Base-by-base conservation (phyloP, 2,329 filamentous ascomycete genomes). In the Stachybotrys chartarum region DNA sequence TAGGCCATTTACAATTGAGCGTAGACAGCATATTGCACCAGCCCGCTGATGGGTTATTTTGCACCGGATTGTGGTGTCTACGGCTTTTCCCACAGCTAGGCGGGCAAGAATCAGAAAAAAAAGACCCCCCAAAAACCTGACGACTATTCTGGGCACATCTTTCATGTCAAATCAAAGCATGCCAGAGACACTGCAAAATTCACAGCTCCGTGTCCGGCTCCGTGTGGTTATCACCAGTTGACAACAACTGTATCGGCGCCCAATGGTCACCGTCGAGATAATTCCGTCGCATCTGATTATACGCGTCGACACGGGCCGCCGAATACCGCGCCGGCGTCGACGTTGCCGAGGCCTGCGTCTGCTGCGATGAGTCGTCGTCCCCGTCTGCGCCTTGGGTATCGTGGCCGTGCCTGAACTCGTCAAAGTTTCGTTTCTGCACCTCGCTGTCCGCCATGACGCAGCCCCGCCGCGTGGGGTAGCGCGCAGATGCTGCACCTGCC, bases 161-260 rank as follows among this genome's bases (percentile, higher is more conserved):
- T 24, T 24, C 24, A 4, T 4, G 24, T 24, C 24, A 24, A 24
- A 24, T 4, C 4, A 24, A 24, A 24, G 24, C 24, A 24, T 24
- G 24, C 24, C 24, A 24, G 24, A 24, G 3, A 24, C 24, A 24
- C 24, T 24, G 24, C 24, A 24, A 10, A 42, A 5, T 5, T 63
- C 59, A 72, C 3, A 75, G 63, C 30, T 73, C 72, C 35, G 57
- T 53, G 5, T 75, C 72, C 10, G 53, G 52, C 1, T 44, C 48
- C 1, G 64, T 69, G 51, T 75, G 69, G 39, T 71, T 61, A 24
- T 66, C 59, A 32, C 58, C 68, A 1, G 70, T 71, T 0, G 71
- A 74, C 32, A 75, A 61, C 10, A 75, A 60, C 3, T 61, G 57
- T 8, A 74, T 65, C 0, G 67, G 50, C 4, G 52, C 56, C 71